These are phyloP conservation scores for Aspergillus novofumigatus DNA, from an alignment of 2,329 filamentous ascomycete genomes.

Conservation along the genomic window DNA sequence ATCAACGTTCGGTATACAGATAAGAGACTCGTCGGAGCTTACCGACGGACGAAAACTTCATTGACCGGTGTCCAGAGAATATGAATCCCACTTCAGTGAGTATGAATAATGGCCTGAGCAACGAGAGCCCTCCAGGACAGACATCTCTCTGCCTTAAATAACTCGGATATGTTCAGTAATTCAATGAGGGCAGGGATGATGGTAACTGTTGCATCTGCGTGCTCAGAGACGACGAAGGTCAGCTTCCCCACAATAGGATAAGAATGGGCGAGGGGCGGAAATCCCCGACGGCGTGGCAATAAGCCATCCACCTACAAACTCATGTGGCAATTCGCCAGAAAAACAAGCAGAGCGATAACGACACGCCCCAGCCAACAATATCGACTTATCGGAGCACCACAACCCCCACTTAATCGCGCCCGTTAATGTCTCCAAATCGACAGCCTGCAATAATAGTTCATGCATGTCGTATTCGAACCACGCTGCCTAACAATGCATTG, in stretches of 20 bases:
- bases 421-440: neutral
- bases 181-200: neutral
- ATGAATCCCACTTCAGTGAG: neutral
- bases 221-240: neutral
- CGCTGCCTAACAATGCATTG: neutral
- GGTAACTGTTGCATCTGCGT: neutral
- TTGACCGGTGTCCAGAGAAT: neutral
- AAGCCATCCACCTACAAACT: neutral
- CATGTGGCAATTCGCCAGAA: neutral
- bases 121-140: neutral
- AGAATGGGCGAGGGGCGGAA: neutral
- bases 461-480: neutral
- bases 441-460: neutral
- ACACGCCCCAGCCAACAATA: neutral
- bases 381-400: neutral
- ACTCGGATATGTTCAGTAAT: neutral
- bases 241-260: neutral
- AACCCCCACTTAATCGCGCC: neutral
- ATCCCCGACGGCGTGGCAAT: neutral
- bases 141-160: neutral
- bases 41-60: conserved; percentile 13
- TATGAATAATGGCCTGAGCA: neutral
- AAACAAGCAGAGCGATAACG: neutral
- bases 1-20: neutral
- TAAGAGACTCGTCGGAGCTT: conserved; percentile 18